Evolutionary conservation across 2,329 filamentous ascomycete genomes (phyloP).

Genomic region (Aspergillus ibericus): DNA sequence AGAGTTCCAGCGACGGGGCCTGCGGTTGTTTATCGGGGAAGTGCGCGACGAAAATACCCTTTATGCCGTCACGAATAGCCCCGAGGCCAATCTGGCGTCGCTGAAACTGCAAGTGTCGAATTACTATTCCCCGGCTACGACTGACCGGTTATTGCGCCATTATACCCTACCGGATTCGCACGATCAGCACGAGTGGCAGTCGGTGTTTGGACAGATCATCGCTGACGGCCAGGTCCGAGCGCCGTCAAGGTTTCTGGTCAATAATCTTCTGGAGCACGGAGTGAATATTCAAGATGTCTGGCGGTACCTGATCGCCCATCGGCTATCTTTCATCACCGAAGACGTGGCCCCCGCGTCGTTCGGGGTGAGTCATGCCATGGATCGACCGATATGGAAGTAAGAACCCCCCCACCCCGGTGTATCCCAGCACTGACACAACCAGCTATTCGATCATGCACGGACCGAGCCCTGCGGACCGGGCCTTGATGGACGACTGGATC

Average conservation of each 20-base stretch:
- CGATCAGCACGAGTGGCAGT: constrained; percentile 39
- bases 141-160: constrained; percentile 36
- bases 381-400: constrained; percentile 48
- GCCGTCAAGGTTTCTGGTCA: constrained; percentile 20
- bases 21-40: constrained; percentile 46
- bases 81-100: constrained; percentile 32
- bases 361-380: constrained; percentile 42
- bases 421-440: not conserved
- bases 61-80: constrained; percentile 45
- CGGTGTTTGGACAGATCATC: constrained; percentile 42
- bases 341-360: constrained; percentile 37
- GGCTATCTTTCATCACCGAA: constrained; percentile 45
- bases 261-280: constrained; percentile 30
- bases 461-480: constrained; percentile 35
- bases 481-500: constrained; percentile 44
- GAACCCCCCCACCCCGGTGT: constrained; percentile 6
- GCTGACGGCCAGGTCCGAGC: constrained; percentile 25
- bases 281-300: constrained; percentile 39
- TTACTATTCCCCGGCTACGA: constrained; percentile 46
- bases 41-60: constrained; percentile 48
- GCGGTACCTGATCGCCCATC: constrained; percentile 46
- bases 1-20: constrained; percentile 37
- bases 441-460: constrained; percentile 44
- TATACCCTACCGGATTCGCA: constrained; percentile 36
- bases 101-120: constrained; percentile 43